Base-by-base conservation (phyloP, 495 filamentous ascomycete genomes). In the Hypoxylon subgilvum region DNA sequence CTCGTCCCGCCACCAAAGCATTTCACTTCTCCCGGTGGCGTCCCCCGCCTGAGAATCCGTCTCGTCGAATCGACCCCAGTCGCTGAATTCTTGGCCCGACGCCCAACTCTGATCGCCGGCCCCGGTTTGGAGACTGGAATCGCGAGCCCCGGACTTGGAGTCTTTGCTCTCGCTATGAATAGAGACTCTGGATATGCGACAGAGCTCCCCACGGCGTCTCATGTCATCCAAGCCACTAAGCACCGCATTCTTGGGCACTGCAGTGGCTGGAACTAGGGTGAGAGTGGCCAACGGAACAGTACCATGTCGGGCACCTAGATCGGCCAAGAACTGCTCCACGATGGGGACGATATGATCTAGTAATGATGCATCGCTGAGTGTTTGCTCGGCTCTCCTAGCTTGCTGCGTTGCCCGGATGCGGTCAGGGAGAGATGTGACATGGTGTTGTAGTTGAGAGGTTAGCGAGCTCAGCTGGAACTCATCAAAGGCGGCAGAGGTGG, bases 1-100 rank as follows among this genome's bases (percentile, higher is more conserved):
- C 57, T 80, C 80, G 43, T 81, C 76, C 1, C 42, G 61, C 69
- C 76, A 83, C 65, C 68, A 83, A 51, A 72, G 70, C 43, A 51
- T 41, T 10, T 53, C 43, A 6, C 7, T 50, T 10, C 23, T 31
- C 4, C 54, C 32, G 14, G 42, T 8, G 14, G n/a, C 6, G 1
- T 51, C 51, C 1, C 36, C 27, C 0, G 4, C 13, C 6, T 18
- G 8, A 1, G 52, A 35, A 9, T 27, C n/a, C 3, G 53, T 40
- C 16, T 52, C 61, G 18, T 65, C 68, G 36, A 74, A 77, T 6
- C 76, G 68, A 6, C 76, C 75, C 75, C 74, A 76, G 22, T 72
- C 72, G 47, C 65, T 70, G 38, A 77, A 75, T 9, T 66, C 65
- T 1, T 45, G 43, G 1, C 63, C 68, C 8, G 51, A 2, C 16